phyloP scores from a whole-genome alignment of 2,329 filamentous ascomycete species.

The Plenodomus lindquistii region DNA sequence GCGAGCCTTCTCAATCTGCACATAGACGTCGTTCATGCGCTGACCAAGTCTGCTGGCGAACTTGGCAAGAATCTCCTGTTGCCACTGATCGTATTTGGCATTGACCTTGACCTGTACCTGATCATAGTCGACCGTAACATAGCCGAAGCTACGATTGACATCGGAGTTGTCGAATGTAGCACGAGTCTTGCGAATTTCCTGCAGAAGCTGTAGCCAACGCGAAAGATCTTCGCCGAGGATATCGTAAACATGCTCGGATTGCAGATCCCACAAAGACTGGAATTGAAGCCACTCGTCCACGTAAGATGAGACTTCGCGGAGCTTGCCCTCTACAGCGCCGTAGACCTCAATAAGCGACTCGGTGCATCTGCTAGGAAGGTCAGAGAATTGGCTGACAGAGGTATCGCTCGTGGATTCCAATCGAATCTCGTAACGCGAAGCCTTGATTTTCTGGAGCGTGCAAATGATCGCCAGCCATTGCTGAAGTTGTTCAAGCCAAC shows the following conservation, averaged over 20 bases:
- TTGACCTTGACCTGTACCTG: slow-evolving; percentile 99
- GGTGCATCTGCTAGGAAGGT: slow-evolving; percentile 82
- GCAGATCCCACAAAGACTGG: slow-evolving; percentile 96
- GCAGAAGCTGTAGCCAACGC: slow-evolving; percentile 91
- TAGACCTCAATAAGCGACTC: slow-evolving; percentile 80
- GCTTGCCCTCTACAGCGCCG: slow-evolving; percentile 77
- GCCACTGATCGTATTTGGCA: slow-evolving; percentile 99
- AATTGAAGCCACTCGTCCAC: slow-evolving; percentile 99
- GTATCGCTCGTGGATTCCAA: slow-evolving; percentile 65
- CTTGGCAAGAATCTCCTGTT: slow-evolving; percentile 92
- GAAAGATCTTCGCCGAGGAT: slow-evolving; percentile 87
- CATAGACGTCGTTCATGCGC: slow-evolving; percentile 89
- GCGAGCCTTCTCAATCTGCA: slow-evolving; percentile 87
- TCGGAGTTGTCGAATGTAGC: slow-evolving; percentile 98
- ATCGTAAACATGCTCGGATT: slow-evolving; percentile 93
- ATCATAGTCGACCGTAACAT: slow-evolving; percentile 95
- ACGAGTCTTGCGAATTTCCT: slow-evolving; percentile 93
- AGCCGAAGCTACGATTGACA: slow-evolving; percentile 88
- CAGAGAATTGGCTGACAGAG: slow-evolving; percentile 72
- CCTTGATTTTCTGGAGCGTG: slow-evolving; percentile 91
- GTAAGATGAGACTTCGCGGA: slow-evolving; percentile 78
- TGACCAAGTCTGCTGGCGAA: slow-evolving; percentile 87
- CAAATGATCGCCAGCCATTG: slow-evolving; percentile 92
- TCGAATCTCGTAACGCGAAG: slow-evolving; percentile 90
- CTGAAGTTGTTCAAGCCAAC: slow-evolving; percentile 91